These are phyloP conservation scores for Paralagenidium karlingii DNA, from an alignment of 352 stramenopile genomes.

Conservation along the genomic window DNA sequence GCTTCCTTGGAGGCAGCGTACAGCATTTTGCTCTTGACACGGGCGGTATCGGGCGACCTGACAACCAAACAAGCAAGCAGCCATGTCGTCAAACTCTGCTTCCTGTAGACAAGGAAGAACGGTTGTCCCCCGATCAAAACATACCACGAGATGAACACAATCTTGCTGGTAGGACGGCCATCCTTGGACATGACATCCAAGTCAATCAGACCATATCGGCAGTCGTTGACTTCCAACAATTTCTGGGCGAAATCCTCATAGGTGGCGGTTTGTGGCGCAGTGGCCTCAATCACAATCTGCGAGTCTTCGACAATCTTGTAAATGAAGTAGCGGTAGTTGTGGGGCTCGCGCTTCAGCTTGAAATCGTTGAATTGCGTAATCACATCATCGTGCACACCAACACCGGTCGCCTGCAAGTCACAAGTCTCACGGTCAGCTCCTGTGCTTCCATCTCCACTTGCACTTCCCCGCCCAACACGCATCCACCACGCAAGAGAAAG, in stretches of 20 bases:
- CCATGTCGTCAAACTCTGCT: no score
- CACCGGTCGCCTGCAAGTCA: constrained; percentile 88
- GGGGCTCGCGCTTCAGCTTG: constrained; percentile 88
- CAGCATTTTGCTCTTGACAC: constrained; percentile 92
- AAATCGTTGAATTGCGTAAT: constrained; percentile 91
- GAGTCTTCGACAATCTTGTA: constrained; percentile 91
- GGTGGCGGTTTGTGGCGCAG: constrained; percentile 52
- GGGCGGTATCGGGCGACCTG: constrained; percentile 87
- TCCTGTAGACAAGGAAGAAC: not conserved
- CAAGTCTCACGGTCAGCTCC: no score
- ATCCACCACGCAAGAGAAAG: no score
- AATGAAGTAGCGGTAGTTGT: constrained; percentile 93
- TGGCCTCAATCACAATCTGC: constrained; percentile 89
- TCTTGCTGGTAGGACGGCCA: constrained; percentile 79
- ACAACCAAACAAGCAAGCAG: not conserved
- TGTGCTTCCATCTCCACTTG: no score
- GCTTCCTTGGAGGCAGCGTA: constrained; percentile 92
- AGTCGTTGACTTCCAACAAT: constrained; percentile 58
- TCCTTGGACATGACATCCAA: constrained; percentile 84
- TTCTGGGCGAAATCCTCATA: constrained; percentile 84
- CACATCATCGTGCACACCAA: constrained; percentile 88
- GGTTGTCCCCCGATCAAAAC: not conserved
- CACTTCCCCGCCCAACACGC: no score
- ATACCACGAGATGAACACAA: constrained; percentile 88
- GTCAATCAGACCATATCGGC: constrained; percentile 84